phyloP scores from a whole-genome alignment of 202 grass and related monocot species.

The Dendrocalamus latiflorus region DNA sequence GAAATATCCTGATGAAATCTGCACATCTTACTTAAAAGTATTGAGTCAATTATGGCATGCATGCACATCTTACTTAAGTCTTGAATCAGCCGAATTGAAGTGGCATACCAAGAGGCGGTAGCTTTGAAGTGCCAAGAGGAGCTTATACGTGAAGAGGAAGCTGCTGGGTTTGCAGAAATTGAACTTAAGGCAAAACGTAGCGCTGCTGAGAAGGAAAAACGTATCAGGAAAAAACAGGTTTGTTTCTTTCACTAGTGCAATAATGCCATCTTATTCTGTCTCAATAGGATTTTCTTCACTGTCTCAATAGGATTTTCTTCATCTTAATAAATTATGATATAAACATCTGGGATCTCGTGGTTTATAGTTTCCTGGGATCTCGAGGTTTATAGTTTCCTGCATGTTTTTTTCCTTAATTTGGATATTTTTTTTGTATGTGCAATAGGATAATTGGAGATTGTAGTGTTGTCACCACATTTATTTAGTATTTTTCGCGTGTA shows the following conservation, averaged over 20 bases:
- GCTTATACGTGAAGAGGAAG: slow-evolving; percentile 97
- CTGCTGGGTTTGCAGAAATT: slow-evolving; percentile 77
- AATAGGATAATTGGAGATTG: not conserved
- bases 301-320: too few species aligned
- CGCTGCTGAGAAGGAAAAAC: slow-evolving; percentile 80
- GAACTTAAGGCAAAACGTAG: slow-evolving; percentile 64
- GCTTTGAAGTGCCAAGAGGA: slow-evolving; percentile 97
- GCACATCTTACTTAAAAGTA: not conserved
- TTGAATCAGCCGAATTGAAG: slow-evolving; percentile 83
- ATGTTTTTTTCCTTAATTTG: not conserved
- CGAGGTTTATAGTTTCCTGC: too few species aligned
- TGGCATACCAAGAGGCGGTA: slow-evolving; percentile 92
- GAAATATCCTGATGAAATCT: slow-evolving; percentile 16
- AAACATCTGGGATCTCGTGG: not conserved
- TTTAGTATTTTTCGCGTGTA: not conserved
- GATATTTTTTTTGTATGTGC: slow-evolving; percentile 2
- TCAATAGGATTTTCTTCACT: not conserved
- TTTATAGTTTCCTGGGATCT: slow-evolving; percentile 1
- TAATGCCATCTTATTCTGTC: not conserved
- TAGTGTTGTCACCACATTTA: not conserved
- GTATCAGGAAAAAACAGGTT: slow-evolving; percentile 98
- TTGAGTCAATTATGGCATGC: not conserved
- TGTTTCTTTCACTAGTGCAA: not conserved
- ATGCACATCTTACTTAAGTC: slow-evolving; percentile 22
- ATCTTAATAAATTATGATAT: not conserved